A percentile compares a stretch with the other conserved stretches of the same genome.
phyloP scores from a whole-genome alignment of 805 yeast genomes.

The Priceomyces fermenticarens region DNA sequence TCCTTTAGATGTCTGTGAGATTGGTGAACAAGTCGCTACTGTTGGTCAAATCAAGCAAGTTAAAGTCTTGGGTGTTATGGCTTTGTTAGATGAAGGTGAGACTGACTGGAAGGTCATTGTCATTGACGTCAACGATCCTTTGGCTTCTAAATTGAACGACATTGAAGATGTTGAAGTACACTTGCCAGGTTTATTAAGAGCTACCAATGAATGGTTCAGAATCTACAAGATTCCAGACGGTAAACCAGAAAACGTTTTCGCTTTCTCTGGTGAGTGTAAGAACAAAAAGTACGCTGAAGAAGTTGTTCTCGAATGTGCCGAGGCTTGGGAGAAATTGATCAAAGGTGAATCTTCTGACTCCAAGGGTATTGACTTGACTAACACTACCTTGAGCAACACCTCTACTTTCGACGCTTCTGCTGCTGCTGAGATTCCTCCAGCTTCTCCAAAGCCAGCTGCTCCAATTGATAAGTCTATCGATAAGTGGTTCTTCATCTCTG shows the following conservation, averaged over 20 bases:
- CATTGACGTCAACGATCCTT: conserved; percentile 64
- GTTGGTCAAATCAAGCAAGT: conserved; percentile 58
- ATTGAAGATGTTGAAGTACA: conserved; percentile 64
- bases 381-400: conserved; percentile 64
- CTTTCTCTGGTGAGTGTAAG: conserved; percentile 66
- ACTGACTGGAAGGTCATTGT: conserved; percentile 91
- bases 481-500: conserved; percentile 98
- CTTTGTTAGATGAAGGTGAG: conserved; percentile 89
- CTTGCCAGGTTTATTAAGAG: conserved; percentile 69
- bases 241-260: conserved; percentile 71
- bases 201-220: conserved; percentile 77
- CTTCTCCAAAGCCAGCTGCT: conserved; percentile 73
- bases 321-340: conserved; percentile 64
- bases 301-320: conserved; percentile 60
- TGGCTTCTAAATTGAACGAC: conserved; percentile 57
- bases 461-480: conserved; percentile 95
- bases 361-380: conserved; percentile 67
- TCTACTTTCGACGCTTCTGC: conserved; percentile 47
- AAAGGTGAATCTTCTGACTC: conserved; percentile 36
- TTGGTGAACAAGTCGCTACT: conserved; percentile 44
- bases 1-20: conserved; percentile 72
- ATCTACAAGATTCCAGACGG: conserved; percentile 82
- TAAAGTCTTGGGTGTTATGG: conserved; percentile 73
- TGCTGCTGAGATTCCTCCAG: conserved; percentile 61
- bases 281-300: conserved; percentile 56